Evolutionary conservation across 192 early-diverging fungal species (phyloP), one percentile per base, ranked within the genome.

Genomic region (Coemansia sp.): DNA sequence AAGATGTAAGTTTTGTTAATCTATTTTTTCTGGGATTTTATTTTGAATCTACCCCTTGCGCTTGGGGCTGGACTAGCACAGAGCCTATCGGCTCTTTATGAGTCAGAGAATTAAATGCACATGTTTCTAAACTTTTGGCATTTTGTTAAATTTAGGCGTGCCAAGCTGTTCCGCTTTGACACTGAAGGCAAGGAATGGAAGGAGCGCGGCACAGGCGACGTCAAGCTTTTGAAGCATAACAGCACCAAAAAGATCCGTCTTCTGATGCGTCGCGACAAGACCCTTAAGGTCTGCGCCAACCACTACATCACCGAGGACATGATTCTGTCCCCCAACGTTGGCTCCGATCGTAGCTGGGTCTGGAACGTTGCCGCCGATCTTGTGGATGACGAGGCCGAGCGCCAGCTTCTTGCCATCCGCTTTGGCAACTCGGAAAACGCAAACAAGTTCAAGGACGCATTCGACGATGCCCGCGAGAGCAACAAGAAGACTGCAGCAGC

Each of bases 191-290:
- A 90, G 54, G 97, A 99, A 81, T 99, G 97, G 97, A 99, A 99
- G 85, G 97, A 99, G 84, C 93, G 97, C 62, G 95, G 97, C 28
- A 98, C 95, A 24, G 97, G 97, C 60, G 97, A 99, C 69, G 90
- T 97, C 34, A 95, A 94, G 82, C 85, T 99, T 49, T 79, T 99
- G 68, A 86, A 91, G 82, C 95, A 99, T 87, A 93, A 95, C 85
- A 82, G 85, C 53, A 83, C 85, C 64, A 83, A 84, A 58, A 95
- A 94, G 82, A 82, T 98, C 74, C 95, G 97, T 68, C 71, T 99
- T n/a, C 83, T 99, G 68, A 99, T 99, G 97, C 91, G 95, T 47
- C 89, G 97, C 49, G 97, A 99, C 70, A 97, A 98, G 83, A 99
- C 95, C 22, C 87, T 86, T 71, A 99, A 99, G 89, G 90, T 99